Evolutionary conservation across 176 grass and related monocot species (phyloP), one percentile per base, ranked within the genome.

Genomic region (Tillandsia fasciculata): DNA sequence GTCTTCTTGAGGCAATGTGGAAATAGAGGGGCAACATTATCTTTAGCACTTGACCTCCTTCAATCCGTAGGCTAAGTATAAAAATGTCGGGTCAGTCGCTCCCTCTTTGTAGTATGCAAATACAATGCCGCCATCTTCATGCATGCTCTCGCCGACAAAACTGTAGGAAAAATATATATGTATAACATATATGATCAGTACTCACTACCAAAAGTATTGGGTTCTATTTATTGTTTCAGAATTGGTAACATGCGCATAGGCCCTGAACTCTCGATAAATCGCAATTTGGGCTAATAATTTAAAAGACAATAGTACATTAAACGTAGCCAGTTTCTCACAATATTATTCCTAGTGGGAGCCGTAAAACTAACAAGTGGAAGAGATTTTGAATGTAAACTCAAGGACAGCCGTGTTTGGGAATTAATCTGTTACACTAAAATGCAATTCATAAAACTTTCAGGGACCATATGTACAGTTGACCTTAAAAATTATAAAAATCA

Each of bases 21-120:
- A 59, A 59, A 18, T 42, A 42, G 33, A 42, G 33, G 33, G 33
- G 3, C 33, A 42, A 7, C 54, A 59, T 59, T 9, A 14, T 18
- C 54, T 27, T 71, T 71, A 71, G 52, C 69, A 71, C 52, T 71
- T 58, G 52, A 71, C 52, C 52, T 71, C 69, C 52, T 58, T 71
- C 26, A 71, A 56, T 52, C 52, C 26, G 11, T 52, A 18, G 20
- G 69, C 69, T 11, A 71, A 56, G 69, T 58, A 71, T 26, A 71
- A 8, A 71, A 71, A 71, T 33, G 69, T 71, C 15, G 69, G 69
- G 14, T 71, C 69, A 2, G 52, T 56, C 12, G 69, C 52, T 29
- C 69, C 69, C 12, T 71, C 69, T 26, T 57, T 71, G 52, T 71
- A 71, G 52, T 71, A 57, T 26, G 69, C 69, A 56, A 71, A 71